These are phyloP conservation scores for Capsella bursapastoris DNA, from an alignment of 345 rosid species.

Conservation along the genomic window DNA sequence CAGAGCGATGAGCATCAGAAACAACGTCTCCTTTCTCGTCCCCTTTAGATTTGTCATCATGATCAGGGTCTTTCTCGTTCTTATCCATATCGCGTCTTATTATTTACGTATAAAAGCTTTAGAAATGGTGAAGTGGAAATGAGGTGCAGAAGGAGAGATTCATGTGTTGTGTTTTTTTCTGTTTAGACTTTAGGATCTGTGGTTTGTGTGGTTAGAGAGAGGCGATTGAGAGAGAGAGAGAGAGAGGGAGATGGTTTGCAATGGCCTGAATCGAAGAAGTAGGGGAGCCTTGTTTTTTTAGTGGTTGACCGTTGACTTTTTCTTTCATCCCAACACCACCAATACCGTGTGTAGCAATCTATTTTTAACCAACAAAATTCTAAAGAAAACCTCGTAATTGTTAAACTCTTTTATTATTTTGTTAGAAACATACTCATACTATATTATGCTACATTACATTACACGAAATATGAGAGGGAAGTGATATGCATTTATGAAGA, in stretches of 20 bases:
- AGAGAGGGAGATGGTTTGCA: slow-evolving; percentile 24
- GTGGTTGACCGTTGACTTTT: slow-evolving; percentile 37
- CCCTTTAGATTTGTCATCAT: slow-evolving; percentile 36
- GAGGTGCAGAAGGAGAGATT: slow-evolving; percentile 38
- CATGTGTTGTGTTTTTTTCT: slow-evolving; percentile 41
- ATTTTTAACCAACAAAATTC: slow-evolving; percentile 32
- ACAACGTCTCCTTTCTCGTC: slow-evolving; percentile 18
- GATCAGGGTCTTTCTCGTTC: slow-evolving; percentile 43
- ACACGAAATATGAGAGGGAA: background rate
- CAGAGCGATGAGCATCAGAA: slow-evolving; percentile 15
- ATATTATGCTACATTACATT: background rate
- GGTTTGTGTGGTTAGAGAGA: slow-evolving; percentile 43
- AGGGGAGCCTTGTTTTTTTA: slow-evolving; percentile 44
- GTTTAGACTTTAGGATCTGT: slow-evolving; percentile 37
- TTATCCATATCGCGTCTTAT: slow-evolving; percentile 35
- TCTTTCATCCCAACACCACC: slow-evolving; percentile 34
- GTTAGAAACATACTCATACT: background rate
- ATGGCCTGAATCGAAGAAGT: slow-evolving; percentile 40
- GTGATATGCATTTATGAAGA: slow-evolving; percentile 7
- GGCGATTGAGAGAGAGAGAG: slow-evolving; percentile 19
- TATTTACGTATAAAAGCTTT: slow-evolving; percentile 32
- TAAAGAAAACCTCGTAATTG: slow-evolving; percentile 5
- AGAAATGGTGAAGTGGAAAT: slow-evolving; percentile 36
- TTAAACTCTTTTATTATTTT: background rate
- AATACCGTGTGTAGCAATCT: slow-evolving; percentile 15